Percentiles rank a stretch among this genome's conserved stretches.
Conservation (phyloP, 768 basidiomycete species). For the Chalciporus sphaerocephalus region DNA sequence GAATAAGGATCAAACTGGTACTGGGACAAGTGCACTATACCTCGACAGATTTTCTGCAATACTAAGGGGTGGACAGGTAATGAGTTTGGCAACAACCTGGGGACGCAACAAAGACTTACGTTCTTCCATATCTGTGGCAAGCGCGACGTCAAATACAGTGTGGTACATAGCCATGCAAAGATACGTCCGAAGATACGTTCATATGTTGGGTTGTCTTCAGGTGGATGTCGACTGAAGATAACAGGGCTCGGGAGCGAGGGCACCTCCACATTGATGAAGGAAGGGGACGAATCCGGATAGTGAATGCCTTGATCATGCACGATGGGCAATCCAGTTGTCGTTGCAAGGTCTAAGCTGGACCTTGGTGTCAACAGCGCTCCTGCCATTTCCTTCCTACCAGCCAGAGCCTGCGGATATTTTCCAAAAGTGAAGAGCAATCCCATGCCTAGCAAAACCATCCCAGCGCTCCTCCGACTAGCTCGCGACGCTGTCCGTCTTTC, state of each 20-base stretch:
- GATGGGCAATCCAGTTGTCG: slow-evolving; percentile 9
- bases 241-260: slow-evolving; percentile 7
- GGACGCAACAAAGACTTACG: slow-evolving; percentile 46
- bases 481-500: slow-evolving; percentile 45
- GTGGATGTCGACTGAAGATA: slow-evolving; percentile 8
- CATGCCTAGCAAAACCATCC: slow-evolving; percentile 76
- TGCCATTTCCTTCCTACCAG: slow-evolving; percentile 31
- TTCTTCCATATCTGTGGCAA: slow-evolving; percentile 99
- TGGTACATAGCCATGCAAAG: slow-evolving; percentile 93
- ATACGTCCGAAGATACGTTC: slow-evolving; percentile 82
- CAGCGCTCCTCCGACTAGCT: slow-evolving; percentile 64
- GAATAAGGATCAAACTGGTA: slow-evolving; percentile 8
- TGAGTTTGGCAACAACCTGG: slow-evolving; percentile 1
- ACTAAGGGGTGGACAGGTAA: slow-evolving; percentile 44
- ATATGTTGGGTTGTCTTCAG: slow-evolving; percentile 24
- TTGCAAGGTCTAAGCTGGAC: slow-evolving; percentile 1
- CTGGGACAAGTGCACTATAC: slow-evolving; percentile 30
- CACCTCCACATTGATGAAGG: slow-evolving; percentile 17
- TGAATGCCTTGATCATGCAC: slow-evolving; percentile 12
- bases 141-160: slow-evolving; percentile 87
- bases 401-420: slow-evolving; percentile 35
- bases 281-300: neutral
- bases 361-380: slow-evolving; percentile 46
- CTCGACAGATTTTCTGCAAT: slow-evolving; percentile 85
- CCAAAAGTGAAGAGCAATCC: slow-evolving; percentile 74